phyloP scores from a whole-genome alignment of 257 asterid species.

The Solanum ossicruentum region DNA sequence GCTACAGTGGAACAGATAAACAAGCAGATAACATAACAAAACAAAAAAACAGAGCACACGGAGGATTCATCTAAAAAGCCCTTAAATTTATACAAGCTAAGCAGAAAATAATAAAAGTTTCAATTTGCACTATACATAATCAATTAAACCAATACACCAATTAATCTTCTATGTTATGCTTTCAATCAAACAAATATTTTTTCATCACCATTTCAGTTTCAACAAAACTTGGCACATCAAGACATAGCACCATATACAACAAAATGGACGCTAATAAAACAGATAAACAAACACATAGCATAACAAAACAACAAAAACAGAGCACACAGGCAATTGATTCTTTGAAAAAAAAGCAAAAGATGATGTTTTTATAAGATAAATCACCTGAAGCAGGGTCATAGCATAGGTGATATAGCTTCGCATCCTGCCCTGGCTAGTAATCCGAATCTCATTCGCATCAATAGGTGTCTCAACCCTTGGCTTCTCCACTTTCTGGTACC shows the following conservation, averaged over 20 bases:
- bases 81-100: not conserved
- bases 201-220: not conserved
- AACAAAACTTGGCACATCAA: no score
- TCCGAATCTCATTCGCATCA: slow-evolving; percentile 61
- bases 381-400: slow-evolving; percentile 39
- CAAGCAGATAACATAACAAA: not conserved
- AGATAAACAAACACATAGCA: not conserved
- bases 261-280: not conserved
- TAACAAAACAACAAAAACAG: not conserved
- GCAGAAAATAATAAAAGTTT: not conserved
- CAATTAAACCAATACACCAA: not conserved
- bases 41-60: not conserved
- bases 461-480: slow-evolving; percentile 49
- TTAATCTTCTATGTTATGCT: not conserved
- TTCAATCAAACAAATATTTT: not conserved
- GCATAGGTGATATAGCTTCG: slow-evolving; percentile 61
- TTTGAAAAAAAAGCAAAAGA: not conserved
- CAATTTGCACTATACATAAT: not conserved
- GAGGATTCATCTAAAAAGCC: not conserved
- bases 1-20: not conserved
- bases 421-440: slow-evolving; percentile 70
- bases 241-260: not conserved
- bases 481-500: slow-evolving; percentile 65
- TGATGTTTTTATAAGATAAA: not conserved
- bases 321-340: not conserved